Base-by-base conservation (phyloP, 768 basidiomycete species). In the Boletus vermiculosoides region DNA sequence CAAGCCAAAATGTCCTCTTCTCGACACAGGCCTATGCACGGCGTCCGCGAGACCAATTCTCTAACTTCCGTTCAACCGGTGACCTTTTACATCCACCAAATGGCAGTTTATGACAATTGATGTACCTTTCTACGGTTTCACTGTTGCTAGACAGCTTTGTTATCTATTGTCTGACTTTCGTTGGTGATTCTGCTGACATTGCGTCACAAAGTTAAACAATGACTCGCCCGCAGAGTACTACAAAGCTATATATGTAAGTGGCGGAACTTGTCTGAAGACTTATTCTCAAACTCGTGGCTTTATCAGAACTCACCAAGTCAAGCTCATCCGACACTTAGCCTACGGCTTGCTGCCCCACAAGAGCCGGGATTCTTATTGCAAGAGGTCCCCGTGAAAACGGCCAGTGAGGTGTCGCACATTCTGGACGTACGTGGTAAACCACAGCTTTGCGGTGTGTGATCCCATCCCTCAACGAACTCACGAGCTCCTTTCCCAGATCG, bases 281-380 rank as follows among this genome's bases (percentile, higher is more conserved):
- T 39, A 23, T 45, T 50, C 52, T 63, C 45, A 59, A 18, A 41
- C 8, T 18, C 5, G n/a, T 52, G 36, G 51, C 31, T 28, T 44
- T 46, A 28, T 49, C 52, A 92, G 90, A 77, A 67, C 41, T 90
- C 88, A 12, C 87, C 88, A 2, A 82, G 80, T 12, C 73, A 73
- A n/a, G 64, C 74, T 13, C 88, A 92, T 68, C 91, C 91, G 0
- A 86, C 87, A 1, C 73, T 92, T 31, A 80, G 81, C 49, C 73
- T 92, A 42, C 83, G 86, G 16, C 75, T 93, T 39, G 79, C 80
- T 16, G 71, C 84, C 5, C 88, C 90, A 1, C 82, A 85, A 47
- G 91, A 92, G 64, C 85, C 90, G 1, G 91, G 91, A 0, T 91
- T 90, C 60, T 59, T 84, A 10, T 78, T 93, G 4, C 84, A 90